Conservation (phyloP, 345 rosid genomes). For the Hibiscus syriacus region DNA sequence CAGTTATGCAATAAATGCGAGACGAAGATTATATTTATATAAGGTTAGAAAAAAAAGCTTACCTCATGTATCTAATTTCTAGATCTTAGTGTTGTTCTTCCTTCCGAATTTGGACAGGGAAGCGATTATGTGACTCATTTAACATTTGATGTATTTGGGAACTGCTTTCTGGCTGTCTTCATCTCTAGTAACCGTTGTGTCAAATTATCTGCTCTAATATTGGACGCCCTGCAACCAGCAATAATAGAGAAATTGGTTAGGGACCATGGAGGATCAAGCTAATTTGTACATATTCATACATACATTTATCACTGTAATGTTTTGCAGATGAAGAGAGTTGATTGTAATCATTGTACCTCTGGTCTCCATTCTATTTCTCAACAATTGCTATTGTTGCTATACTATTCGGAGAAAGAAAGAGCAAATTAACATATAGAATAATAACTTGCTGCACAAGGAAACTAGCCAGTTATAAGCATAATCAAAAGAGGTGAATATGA, state of each 20-base stretch:
- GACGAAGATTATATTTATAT: neutral
- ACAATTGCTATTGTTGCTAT: conserved; percentile 13
- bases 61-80: neutral
- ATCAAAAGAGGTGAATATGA: conserved; percentile 11
- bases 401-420: neutral
- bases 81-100: conserved; percentile 2
- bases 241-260: neutral
- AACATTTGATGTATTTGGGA: neutral
- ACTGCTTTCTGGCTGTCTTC: neutral
- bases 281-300: neutral
- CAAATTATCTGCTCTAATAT: neutral
- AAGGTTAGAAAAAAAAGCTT: neutral
- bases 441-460: neutral
- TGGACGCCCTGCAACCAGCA: conserved; percentile 16
- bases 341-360: conserved; percentile 22
- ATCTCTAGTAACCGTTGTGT: neutral
- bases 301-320: neutral
- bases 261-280: neutral
- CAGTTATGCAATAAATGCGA: neutral
- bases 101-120: conserved; percentile 4
- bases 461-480: neutral
- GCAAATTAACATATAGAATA: neutral
- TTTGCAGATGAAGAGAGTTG: neutral
- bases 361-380: conserved; percentile 14
- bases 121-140: neutral